These are phyloP conservation scores for Fraxinus sp. DNA, from an alignment of 305 asterid species.

Conservation along the genomic window DNA sequence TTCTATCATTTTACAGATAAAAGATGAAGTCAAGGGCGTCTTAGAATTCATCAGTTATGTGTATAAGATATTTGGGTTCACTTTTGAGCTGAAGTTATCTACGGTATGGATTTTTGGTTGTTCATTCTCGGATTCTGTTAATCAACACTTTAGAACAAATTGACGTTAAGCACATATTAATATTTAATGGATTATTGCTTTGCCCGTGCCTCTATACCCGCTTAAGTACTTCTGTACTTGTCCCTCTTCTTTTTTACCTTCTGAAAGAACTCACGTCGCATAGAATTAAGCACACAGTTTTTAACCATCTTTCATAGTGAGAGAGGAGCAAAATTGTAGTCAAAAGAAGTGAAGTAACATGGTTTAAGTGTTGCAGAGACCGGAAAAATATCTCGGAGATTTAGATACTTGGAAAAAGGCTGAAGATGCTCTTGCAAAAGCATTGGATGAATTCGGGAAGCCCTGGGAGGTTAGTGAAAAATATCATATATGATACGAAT, in stretches of 20 bases:
- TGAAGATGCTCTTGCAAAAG: conserved; percentile 85
- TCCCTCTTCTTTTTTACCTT: not conserved
- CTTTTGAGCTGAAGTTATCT: conserved; percentile 89
- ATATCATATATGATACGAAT: not conserved
- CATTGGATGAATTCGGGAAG: conserved; percentile 81
- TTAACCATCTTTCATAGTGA: not conserved
- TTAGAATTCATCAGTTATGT: conserved; percentile 76
- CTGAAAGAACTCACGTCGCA: not conserved
- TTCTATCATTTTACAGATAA: conserved; percentile 50
- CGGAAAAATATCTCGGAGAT: conserved; percentile 90
- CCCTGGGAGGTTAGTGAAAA: conserved; percentile 79
- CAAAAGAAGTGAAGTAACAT: not conserved
- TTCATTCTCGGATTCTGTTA: conserved; percentile 16
- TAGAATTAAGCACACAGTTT: not conserved
- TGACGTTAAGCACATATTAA: not conserved
- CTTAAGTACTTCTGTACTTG: not conserved
- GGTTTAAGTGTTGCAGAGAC: conserved; percentile 64
- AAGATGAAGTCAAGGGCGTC: conserved; percentile 91
- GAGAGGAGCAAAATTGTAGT: not conserved
- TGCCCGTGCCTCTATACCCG: not conserved
- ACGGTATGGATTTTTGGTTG: conserved; percentile 57
- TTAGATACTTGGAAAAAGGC: conserved; percentile 81
- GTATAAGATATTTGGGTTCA: conserved; percentile 82
- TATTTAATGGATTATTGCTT: not conserved
- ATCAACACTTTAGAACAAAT: not conserved